Base-by-base conservation (phyloP, 768 basidiomycete species). In the Harrya chromipes region DNA sequence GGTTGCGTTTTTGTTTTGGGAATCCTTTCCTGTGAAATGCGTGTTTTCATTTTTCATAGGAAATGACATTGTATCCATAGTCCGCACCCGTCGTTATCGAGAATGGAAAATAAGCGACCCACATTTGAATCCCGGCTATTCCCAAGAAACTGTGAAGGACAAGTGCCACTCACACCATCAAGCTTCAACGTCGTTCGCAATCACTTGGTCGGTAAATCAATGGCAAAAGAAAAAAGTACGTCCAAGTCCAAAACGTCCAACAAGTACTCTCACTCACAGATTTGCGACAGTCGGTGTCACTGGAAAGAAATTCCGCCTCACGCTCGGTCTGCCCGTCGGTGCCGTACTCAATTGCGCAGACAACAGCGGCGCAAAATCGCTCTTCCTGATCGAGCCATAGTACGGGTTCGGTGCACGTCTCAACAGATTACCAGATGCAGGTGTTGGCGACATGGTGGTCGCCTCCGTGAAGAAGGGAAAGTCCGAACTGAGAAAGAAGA, bases 391-490 rank as follows among this genome's bases (percentile, higher is more conserved):
- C 67, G 92, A 95, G 72, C 92, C 97, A 47, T 94, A n/a, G n/a
- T n/a, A 84, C 67, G 90, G 94, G 46, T 90, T 89, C 70, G 97
- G 97, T 72, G 88, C 97, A 57, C 93, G 88, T 70, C 83, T 98
- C 43, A 98, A 98, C 83, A 82, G 97, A 74, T 80, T 98, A 54
- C 97, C 97, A 55, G 95, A 97, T 71, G 94, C 90, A 55, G 87
- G 87, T 79, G 90, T 91, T 50, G 90, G 91, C 50, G 92, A 94
- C 71, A 94, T 94, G 92, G 84, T 94, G 54, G 89, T 95, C 52
- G 92, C 91, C 51, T 92, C 89, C 46, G 97, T 99, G 66, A 98
- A 99, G 84, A 98, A 98, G 82, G 97, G 97, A 72, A 98, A 99
- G 79, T 97, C 97, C 31, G 97, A 99, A 75, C 74, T 99, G 69